Evolutionary conservation across 208 protist species (phyloP), one percentile per base, ranked within the genome.

Genomic region (Crithidia bombi): DNA sequence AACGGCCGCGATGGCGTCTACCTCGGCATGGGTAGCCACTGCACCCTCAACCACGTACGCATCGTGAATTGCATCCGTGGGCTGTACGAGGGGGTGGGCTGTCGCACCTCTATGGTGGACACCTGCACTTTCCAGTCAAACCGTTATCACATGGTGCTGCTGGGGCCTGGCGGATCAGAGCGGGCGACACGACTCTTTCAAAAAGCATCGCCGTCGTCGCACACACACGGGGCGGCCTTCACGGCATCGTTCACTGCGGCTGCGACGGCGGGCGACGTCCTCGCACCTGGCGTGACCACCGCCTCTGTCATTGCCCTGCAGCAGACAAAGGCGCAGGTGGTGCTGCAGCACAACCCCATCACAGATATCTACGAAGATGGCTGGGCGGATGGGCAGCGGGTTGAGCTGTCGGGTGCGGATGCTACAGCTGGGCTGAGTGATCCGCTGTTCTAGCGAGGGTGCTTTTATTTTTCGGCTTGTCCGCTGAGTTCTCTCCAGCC

Each of bases 1-100:
- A 86, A 83, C 61, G 86, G 82, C 14, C 86, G 86, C 33, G 86
- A 91, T 69, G 86, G 83, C 35, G 69, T 91, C 19, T 88, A 86
- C 51, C 59, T 87, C 6, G 83, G 86, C 14, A 72, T 89, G 43
- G 73, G 78, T 26, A 87, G 81, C 23, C 28, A 50, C 35, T 82
- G 75, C 30, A 75, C 72, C 32, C 58, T 89, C 25, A 49, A 44
- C 32, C 28, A 51, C 43, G 74, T 78, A 19, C 28, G 47, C 19
- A 69, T 89, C 14, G 55, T 75, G 11, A 84, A 89, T 72, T 92
- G 86, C 62, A 71, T 82, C 19, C 77, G 86, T 14, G 86, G 86
- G 2, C 38, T 89, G 9, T 89, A 92, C 36, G 86, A 92, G 59
- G 83, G 86, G 5, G 81, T 92, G 5, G 75, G 84, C 36, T 92